Conservation (phyloP, 768 basidiomycete species). For the Candolleomyces aberdarensis region DNA sequence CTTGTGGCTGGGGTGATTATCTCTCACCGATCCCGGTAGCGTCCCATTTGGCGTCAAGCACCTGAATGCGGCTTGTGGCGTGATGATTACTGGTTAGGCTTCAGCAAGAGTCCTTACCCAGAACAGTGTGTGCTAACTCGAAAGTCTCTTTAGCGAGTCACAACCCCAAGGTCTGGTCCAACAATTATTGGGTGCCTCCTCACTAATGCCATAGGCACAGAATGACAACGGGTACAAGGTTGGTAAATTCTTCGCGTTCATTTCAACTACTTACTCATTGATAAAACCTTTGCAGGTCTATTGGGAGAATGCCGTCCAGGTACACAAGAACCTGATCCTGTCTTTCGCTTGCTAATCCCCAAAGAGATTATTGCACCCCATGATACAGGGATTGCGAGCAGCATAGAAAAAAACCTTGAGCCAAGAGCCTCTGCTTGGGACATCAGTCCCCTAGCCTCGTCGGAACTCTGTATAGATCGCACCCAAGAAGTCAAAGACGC, state of each 20-base stretch:
- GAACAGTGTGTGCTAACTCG: background rate
- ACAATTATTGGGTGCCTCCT: background rate
- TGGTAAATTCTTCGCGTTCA: background rate
- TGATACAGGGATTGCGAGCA: conserved; percentile 69
- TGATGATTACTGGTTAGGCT: conserved; percentile 81
- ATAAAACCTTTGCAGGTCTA: conserved; percentile 54
- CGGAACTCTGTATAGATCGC: conserved; percentile 47
- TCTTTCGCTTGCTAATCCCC: background rate
- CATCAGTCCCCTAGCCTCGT: conserved; percentile 29
- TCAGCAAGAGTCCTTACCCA: conserved; percentile 1
- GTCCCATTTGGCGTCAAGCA: conserved; percentile 76
- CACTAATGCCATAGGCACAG: conserved; percentile 28
- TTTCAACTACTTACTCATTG: background rate
- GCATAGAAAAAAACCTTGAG: conserved; percentile 60
- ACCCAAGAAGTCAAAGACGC: conserved; percentile 56
- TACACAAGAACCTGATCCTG: conserved; percentile 19
- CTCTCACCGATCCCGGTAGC: conserved; percentile 31
- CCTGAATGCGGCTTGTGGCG: conserved; percentile 70
- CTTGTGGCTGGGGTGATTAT: background rate
- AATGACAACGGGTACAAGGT: conserved; percentile 90
- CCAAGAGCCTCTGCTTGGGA: conserved; percentile 41
- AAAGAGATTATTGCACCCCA: conserved; percentile 80
- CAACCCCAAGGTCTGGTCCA: conserved; percentile 69
- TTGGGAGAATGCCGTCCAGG: conserved; percentile 88
- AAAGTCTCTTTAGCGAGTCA: conserved; percentile 58